phyloP scores from a whole-genome alignment of 257 asterid genomes.

The Cinchona pubescens region DNA sequence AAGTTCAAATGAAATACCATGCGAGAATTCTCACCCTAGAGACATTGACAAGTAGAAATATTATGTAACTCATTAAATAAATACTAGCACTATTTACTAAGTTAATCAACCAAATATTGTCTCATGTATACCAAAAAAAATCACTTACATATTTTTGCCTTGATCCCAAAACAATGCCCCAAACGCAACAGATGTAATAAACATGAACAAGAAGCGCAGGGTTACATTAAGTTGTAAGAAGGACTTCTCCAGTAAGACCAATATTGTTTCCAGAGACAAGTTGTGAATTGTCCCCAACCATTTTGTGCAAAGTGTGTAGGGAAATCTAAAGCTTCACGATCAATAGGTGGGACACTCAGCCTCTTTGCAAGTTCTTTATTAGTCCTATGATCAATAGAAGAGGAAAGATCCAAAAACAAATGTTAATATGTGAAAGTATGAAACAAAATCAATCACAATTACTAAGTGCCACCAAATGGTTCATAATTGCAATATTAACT shows the following conservation, averaged over 20 bases:
- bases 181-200: slow-evolving; percentile 33
- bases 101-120: too few species aligned
- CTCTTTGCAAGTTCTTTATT: slow-evolving; percentile 37
- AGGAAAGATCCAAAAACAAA: neutral
- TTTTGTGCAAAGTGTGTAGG: slow-evolving; percentile 41
- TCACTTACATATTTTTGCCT: slow-evolving; percentile 45
- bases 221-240: slow-evolving; percentile 52
- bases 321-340: slow-evolving; percentile 44
- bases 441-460: neutral
- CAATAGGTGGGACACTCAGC: slow-evolving; percentile 37
- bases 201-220: slow-evolving; percentile 37
- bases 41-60: neutral
- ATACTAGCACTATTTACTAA: neutral
- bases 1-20: neutral
- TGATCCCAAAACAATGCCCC: slow-evolving; percentile 52
- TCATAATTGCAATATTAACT: neutral
- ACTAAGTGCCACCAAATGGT: neutral
- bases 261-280: slow-evolving; percentile 61
- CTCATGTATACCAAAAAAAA: too few species aligned
- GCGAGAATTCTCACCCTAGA: neutral
- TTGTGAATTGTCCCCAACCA: slow-evolving; percentile 53
- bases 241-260: slow-evolving; percentile 76
- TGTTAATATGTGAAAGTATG: too few species aligned
- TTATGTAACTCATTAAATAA: neutral
- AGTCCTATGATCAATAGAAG: slow-evolving; percentile 23